Percentiles rank a stretch among this genome's conserved stretches.
Evolutionary conservation across 768 basidiomycete species (phyloP).

Genomic region (Boletus rubropictus): DNA sequence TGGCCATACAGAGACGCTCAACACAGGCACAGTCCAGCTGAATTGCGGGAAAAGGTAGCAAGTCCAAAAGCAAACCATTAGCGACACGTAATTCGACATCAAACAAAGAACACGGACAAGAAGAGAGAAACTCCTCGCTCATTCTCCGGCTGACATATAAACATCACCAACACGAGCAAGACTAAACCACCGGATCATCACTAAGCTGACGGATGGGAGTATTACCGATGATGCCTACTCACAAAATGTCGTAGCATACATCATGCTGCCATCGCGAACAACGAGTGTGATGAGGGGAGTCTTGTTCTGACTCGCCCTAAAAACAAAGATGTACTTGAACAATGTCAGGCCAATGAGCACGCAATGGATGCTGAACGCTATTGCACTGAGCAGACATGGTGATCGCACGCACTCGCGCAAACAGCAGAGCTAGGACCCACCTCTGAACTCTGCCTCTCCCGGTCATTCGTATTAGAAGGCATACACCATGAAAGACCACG

Average conservation of each 20-base stretch:
- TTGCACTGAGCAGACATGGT: too few species aligned
- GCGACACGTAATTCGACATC: background rate
- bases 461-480: too few species aligned
- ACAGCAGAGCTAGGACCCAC: background rate
- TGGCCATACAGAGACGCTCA: conserved; percentile 11
- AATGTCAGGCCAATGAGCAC: conserved; percentile 11
- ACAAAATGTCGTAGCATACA: conserved; percentile 8
- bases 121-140: background rate
- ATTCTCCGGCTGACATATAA: background rate
- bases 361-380: too few species aligned
- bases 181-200: conserved; percentile 2
- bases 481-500: too few species aligned
- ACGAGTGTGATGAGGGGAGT: background rate
- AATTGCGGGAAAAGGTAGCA: background rate
- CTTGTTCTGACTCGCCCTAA: too few species aligned
- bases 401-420: background rate
- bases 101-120: conserved; percentile 8
- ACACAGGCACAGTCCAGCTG: conserved; percentile 13
- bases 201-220: background rate
- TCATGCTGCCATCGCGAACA: conserved; percentile 13
- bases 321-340: background rate
- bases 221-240: background rate
- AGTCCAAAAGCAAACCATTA: background rate
- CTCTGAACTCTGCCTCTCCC: too few species aligned
- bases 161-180: background rate